These are phyloP conservation scores for Lachancea quebecensis DNA, from an alignment of 805 yeast genomes.

Conservation along the genomic window DNA sequence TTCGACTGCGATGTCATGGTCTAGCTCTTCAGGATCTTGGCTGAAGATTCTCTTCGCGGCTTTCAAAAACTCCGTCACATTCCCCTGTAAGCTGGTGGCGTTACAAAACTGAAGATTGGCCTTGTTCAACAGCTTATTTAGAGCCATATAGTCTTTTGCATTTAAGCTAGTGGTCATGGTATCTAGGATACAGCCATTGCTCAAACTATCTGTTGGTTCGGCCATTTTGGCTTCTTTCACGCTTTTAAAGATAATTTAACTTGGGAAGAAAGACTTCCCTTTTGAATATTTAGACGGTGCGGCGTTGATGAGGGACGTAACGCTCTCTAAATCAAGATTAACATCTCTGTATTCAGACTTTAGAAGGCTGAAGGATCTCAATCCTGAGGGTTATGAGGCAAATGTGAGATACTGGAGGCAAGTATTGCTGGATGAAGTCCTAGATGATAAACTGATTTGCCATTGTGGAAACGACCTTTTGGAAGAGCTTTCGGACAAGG, in stretches of 20 bases:
- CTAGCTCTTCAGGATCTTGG: slow-evolving; percentile 9
- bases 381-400: slow-evolving; percentile 38
- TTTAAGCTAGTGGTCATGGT: neutral
- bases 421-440: slow-evolving; percentile 15
- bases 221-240: neutral
- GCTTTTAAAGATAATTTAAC: neutral
- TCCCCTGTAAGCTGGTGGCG: neutral
- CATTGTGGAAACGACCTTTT: slow-evolving; percentile 25
- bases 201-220: neutral
- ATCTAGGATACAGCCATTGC: neutral
- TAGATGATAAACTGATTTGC: slow-evolving; percentile 18
- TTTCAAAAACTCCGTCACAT: slow-evolving; percentile 8
- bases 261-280: no score
- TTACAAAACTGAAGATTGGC: slow-evolving; percentile 1
- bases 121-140: neutral
- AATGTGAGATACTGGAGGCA: slow-evolving; percentile 35
- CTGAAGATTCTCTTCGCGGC: slow-evolving; percentile 16
- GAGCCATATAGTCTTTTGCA: neutral
- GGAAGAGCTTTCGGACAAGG: slow-evolving; percentile 22
- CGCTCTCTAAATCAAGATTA: slow-evolving; percentile 31
- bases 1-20: slow-evolving; percentile 19
- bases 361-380: slow-evolving; percentile 31
- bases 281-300: neutral
- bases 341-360: slow-evolving; percentile 37
- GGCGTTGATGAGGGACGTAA: slow-evolving; percentile 2